Base-by-base conservation (phyloP, 345 rosid genomes). In the Brassica juncea region DNA sequence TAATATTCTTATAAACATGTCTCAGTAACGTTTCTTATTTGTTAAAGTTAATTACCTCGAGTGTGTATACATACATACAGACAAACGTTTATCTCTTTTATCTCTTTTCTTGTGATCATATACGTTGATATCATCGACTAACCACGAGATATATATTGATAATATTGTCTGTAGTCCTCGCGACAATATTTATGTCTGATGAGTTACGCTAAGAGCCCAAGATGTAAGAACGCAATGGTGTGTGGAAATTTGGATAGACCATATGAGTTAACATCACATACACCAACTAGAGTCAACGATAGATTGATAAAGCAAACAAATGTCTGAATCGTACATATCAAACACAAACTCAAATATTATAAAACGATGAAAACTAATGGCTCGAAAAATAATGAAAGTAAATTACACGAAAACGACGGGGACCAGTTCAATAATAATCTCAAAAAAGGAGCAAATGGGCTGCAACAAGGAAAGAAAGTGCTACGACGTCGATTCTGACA, bases 251-350 rank as follows among this genome's bases (percentile, higher is more conserved):
- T 58, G 32, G 42, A 55, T 72, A 54, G 12, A 78, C 16, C 27
- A 55, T 64, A 71, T 55, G 73, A 57, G 60, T 71, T 64, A 54
- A 77, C 66, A 77, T 52, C 70, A 70, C 70, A 70, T 70, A 60
- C 55, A 72, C 70, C 49, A 70, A 54, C 61, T 63, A 74, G 44
- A 70, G 79, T 74, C 71, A 70, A 54, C 70, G 58, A 75, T 80
- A 65, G 34, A 66, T 39, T 35, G 54, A 70, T 57, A 35, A 15
- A 70, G 52, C 34, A 73, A 80, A 75, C 68, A 80, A 75, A 70
- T 64, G 80, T 80, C 32, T 75, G 76, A 80, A 70, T 70, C 80
- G 73, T 55, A 80, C 83, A 65, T 39, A 74, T 57, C 58, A 57
- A 75, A 57, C 73, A 75, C 44, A 42, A 70, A 70, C 83, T 55